Percentiles rank a stretch among this genome's conserved stretches.
phyloP scores from a whole-genome alignment of 352 stramenopile genomes.

The Globisporangium nunn region DNA sequence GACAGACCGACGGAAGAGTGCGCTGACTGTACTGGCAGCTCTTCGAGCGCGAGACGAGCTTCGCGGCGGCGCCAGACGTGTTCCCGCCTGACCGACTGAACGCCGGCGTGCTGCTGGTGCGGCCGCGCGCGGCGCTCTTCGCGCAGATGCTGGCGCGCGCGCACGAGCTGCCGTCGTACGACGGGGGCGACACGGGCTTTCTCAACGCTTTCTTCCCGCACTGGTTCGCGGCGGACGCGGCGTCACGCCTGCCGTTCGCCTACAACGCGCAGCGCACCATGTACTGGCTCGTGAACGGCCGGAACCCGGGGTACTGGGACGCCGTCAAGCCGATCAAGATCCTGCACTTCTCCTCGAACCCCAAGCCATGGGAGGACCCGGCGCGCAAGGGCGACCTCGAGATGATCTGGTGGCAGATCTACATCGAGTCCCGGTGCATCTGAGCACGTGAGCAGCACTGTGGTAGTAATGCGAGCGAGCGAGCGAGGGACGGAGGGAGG shows the following conservation, averaged over 20 bases:
- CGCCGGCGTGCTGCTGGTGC: constrained; percentile 68
- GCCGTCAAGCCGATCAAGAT: constrained; percentile 36
- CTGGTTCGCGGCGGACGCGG: constrained; percentile 50
- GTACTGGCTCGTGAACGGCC: constrained; percentile 70
- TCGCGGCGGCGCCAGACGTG: constrained; percentile 77
- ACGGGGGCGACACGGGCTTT: constrained; percentile 79
- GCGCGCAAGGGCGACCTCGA: constrained; percentile 33
- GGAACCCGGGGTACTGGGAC: constrained; percentile 69
- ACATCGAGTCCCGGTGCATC: constrained; percentile 21
- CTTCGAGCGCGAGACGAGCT: constrained; percentile 45
- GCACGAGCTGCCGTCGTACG: constrained; percentile 45
- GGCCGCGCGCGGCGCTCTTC: constrained; percentile 37
- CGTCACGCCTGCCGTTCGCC: constrained; percentile 52
- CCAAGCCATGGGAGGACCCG: constrained; percentile 35
- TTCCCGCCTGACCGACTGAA: constrained; percentile 86
- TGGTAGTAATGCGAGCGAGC: neutral
- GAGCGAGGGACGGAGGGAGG: no score
- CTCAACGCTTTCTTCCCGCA: constrained; percentile 78
- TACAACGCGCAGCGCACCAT: constrained; percentile 85
- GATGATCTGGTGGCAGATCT: constrained; percentile 38
- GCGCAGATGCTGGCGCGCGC: constrained; percentile 42
- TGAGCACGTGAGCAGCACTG: no score
- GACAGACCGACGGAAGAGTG: no score
- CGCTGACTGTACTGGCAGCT: constrained; percentile 6
- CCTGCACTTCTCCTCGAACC: constrained; percentile 32